These are phyloP conservation scores for maize (Zea mays) DNA, from an alignment of 176 grass and related monocot species.

Conservation along the genomic window DNA sequence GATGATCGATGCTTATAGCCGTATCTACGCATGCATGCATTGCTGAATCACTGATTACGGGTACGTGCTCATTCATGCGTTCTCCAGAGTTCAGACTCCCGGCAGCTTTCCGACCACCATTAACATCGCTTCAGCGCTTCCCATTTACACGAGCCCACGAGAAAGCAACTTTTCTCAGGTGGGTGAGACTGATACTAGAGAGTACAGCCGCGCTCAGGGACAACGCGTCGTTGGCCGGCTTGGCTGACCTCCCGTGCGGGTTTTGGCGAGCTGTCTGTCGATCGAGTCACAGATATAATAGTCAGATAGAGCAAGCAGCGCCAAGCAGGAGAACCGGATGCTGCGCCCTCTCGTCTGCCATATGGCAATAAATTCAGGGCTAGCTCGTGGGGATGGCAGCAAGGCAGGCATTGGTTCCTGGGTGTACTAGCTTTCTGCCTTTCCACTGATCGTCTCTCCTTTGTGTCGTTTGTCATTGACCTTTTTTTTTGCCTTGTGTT, in stretches of 20 bases:
- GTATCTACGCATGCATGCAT: conserved; percentile 13
- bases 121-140: conserved; percentile 1
- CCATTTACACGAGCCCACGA: not conserved
- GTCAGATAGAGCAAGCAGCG: not conserved
- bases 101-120: not conserved
- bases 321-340: not conserved
- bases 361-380: conserved; percentile 37
- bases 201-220: conserved; percentile 10
- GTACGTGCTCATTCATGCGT: not conserved
- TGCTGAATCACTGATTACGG: conserved; percentile 25
- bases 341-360: not conserved
- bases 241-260: conserved; percentile 22
- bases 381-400: conserved; percentile 31
- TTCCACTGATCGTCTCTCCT: conserved; percentile 30
- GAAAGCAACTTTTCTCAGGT: conserved; percentile 26
- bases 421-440: conserved; percentile 1
- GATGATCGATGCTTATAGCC: not conserved
- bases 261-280: conserved; percentile 14
- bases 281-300: not conserved
- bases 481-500: conserved; percentile 21
- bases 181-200: not conserved
- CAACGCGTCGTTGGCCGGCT: not conserved
- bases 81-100: conserved; percentile 7
- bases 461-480: conserved; percentile 37
- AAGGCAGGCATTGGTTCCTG: conserved; percentile 42